These are phyloP conservation scores for Tritrichomonas foetus DNA, from an alignment of 208 protist species.

Conservation along the genomic window DNA sequence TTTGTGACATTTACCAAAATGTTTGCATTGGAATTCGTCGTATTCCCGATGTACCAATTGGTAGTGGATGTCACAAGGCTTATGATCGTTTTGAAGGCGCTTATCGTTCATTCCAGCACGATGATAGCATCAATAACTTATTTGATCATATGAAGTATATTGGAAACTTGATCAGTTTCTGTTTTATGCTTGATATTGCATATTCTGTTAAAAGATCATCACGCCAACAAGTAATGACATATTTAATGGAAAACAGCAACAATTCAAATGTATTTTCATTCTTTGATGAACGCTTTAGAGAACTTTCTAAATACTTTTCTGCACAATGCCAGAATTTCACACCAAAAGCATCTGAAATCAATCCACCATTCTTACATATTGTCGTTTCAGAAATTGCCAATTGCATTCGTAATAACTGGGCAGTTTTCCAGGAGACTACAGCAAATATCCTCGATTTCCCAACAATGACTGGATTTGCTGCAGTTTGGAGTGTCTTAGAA, in stretches of 20 bases:
- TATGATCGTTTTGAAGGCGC: not conserved
- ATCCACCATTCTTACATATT: not conserved
- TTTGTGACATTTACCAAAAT: not conserved
- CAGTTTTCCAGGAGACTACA: not conserved
- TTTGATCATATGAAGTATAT: not conserved
- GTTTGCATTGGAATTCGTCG: not conserved
- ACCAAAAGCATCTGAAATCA: not conserved
- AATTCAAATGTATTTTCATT: not conserved
- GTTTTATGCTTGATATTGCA: not conserved
- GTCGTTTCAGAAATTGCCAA: too few relatives aligned
- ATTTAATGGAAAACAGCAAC: not conserved
- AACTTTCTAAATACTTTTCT: not conserved
- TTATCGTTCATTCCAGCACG: not conserved
- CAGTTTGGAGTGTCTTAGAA: not conserved
- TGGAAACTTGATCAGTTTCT: not conserved
- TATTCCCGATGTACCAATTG: not conserved
- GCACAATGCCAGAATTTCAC: too few relatives aligned
- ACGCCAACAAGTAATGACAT: not conserved
- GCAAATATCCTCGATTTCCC: conserved; percentile 12
- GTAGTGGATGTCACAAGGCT: not conserved
- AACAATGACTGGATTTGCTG: not conserved
- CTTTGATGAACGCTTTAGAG: not conserved
- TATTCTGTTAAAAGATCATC: not conserved
- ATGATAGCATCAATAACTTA: not conserved
- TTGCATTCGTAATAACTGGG: not conserved